These are phyloP conservation scores for Trichoderma sp. DNA, from an alignment of 2,329 filamentous ascomycete species.

Conservation along the genomic window DNA sequence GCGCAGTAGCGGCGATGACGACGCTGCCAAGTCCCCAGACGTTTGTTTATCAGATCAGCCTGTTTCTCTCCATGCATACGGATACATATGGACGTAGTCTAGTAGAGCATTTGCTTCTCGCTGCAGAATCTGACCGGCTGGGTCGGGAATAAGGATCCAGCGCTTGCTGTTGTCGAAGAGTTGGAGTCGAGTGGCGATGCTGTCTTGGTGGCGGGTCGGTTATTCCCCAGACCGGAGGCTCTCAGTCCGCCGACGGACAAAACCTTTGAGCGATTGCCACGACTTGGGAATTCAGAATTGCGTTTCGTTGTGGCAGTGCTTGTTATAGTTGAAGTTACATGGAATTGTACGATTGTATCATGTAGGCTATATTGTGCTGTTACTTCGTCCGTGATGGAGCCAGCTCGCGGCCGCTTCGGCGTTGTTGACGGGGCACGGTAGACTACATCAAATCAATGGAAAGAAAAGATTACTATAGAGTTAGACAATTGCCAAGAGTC, in stretches of 20 bases:
- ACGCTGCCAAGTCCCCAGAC: neutral
- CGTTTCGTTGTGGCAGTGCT: neutral
- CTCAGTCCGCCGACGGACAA: slow-evolving; percentile 11
- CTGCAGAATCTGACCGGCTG: slow-evolving; percentile 4
- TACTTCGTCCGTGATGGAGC: neutral
- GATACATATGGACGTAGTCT: too few species aligned
- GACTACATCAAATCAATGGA: neutral
- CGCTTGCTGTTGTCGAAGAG: neutral
- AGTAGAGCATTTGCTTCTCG: neutral
- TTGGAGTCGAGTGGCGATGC: slow-evolving; percentile 10
- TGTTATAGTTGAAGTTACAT: too few species aligned
- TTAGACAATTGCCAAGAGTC: neutral
- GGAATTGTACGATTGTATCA: neutral
- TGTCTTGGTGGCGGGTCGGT: slow-evolving; percentile 7
- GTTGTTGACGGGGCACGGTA: neutral
- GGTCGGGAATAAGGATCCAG: neutral
- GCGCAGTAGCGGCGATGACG: slow-evolving; percentile 14
- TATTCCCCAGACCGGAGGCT: neutral
- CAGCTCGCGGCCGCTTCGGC: neutral
- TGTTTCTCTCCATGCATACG: neutral
- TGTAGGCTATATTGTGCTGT: neutral
- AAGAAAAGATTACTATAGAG: neutral
- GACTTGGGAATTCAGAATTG: neutral
- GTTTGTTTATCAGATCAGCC: slow-evolving; percentile 5
- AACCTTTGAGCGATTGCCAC: slow-evolving; percentile 3